Percentiles rank a stretch among this genome's conserved stretches.
Conservation (phyloP, 352 stramenopile genomes). For the Globisporangium camurandrum region DNA sequence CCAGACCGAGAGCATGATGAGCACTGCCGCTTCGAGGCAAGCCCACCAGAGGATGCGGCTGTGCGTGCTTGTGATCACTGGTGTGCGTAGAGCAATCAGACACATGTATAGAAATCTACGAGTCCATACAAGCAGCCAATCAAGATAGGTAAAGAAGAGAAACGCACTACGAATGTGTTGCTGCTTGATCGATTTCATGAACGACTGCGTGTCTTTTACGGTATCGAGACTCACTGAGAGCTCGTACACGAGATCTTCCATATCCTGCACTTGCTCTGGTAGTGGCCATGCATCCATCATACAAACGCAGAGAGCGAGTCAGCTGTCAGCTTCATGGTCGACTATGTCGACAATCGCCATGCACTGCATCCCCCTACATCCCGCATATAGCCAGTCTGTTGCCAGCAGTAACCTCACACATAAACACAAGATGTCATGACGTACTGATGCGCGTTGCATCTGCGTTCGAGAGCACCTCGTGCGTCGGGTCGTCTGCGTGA, state of each 20-base stretch:
- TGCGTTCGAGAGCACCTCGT: conserved; percentile 84
- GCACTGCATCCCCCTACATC: background rate
- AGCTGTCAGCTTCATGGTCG: background rate
- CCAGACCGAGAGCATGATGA: conserved; percentile 59
- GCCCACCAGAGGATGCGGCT: conserved; percentile 80
- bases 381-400: background rate
- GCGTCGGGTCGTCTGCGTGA: conserved; percentile 73
- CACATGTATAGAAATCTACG: too few relatives aligned
- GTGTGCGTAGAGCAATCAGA: background rate
- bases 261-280: conserved; percentile 77
- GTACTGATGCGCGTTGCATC: conserved; percentile 86
- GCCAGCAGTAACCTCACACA: background rate
- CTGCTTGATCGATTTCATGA: conserved; percentile 83
- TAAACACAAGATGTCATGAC: conserved; percentile 10
- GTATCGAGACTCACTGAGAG: conserved; percentile 79
- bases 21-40: conserved; percentile 64
- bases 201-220: conserved; percentile 82
- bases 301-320: background rate
- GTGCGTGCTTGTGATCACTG: conserved; percentile 83
- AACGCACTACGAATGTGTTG: conserved; percentile 63
- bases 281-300: background rate
- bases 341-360: background rate
- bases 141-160: background rate
- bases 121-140: too few relatives aligned
- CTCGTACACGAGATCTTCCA: conserved; percentile 85